phyloP scores from a whole-genome alignment of 805 yeast species.

The Ogataea angusta region DNA sequence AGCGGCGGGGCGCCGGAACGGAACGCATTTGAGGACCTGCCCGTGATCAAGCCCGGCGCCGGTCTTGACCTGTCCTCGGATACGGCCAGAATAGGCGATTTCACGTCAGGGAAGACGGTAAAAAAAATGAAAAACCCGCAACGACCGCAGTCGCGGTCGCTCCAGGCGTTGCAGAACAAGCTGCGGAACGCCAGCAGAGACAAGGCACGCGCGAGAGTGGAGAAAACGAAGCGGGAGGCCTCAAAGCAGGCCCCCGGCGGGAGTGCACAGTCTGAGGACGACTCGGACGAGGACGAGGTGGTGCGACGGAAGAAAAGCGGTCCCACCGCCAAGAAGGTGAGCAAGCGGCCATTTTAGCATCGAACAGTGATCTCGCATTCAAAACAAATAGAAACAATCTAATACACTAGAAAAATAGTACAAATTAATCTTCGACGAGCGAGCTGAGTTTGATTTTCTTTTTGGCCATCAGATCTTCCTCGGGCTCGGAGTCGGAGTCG shows the following conservation, averaged over 20 bases:
- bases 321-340: constrained; percentile 1
- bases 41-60: constrained; percentile 30
- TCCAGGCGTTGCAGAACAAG: constrained; percentile 29
- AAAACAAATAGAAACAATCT: constrained; percentile 2
- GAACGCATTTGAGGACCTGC: constrained; percentile 17
- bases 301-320: constrained; percentile 12
- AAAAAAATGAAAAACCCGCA: constrained; percentile 10
- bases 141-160: constrained; percentile 16
- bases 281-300: constrained; percentile 25
- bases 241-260: background rate
- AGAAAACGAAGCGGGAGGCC: background rate
- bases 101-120: constrained; percentile 16
- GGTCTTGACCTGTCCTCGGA: constrained; percentile 22
- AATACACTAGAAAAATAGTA: background rate
- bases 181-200: constrained; percentile 25
- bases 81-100: constrained; percentile 20
- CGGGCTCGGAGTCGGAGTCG: constrained; percentile 7
- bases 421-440: constrained; percentile 8
- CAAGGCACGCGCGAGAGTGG: constrained; percentile 6
- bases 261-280: too few species aligned
- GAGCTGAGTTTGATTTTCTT: constrained; percentile 15
- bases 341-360: constrained; percentile 25
- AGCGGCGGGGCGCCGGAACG: constrained; percentile 2
- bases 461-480: constrained; percentile 1
- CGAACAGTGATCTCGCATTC: background rate